Base-by-base conservation (phyloP, 345 rosid genomes). In the Corchorus olitorius region DNA sequence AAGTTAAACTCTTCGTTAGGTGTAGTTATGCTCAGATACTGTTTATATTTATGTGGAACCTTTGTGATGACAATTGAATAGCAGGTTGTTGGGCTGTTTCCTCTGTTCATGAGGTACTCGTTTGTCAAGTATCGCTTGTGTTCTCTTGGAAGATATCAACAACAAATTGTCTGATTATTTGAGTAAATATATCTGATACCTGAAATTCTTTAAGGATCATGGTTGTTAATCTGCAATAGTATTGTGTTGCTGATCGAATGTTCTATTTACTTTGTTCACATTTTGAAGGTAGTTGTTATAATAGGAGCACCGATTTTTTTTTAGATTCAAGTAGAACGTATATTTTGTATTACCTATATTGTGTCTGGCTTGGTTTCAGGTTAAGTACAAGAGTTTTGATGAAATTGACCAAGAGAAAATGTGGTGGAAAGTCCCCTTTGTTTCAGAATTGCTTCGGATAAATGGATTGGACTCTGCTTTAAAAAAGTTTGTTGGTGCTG, bases 401-500 rank as follows among this genome's bases (percentile, higher is more conserved):
- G 91, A 89, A 77, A 84, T 95, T 74, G 96, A 90, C 48, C 91
- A 89, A 73, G 93, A 88, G 81, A 95, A 88, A 66, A 86, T 86
- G 80, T 88, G 93, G 94, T 95, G 99, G 99, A 85, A 62, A 76
- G 76, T 91, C 49, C 90, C 98, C 20, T 82, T 92, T 86, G 86
- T 93, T 74, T 74, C 92, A 66, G 92, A 91, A 43, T 87, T 95
- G 74, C 87, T 91, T 55, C 87, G 73, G 76, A 88, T 73, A 84
- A 87, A 86, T 64, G 97, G 94, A 14, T 80, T 95, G 81, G 93
- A 87, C 70, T 86, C 94, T 72, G 89, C 89, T 65, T 65, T 90
- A 48, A 84, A 82, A 74, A 84, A 55, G 75, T 72, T 88, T 70
- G 85, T 78, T 50, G 96, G 93, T 70, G 83, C 94, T 74, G 95